Evolutionary conservation across 352 stramenopile species (phyloP).

Genomic region (Phytophthora ramorum): DNA sequence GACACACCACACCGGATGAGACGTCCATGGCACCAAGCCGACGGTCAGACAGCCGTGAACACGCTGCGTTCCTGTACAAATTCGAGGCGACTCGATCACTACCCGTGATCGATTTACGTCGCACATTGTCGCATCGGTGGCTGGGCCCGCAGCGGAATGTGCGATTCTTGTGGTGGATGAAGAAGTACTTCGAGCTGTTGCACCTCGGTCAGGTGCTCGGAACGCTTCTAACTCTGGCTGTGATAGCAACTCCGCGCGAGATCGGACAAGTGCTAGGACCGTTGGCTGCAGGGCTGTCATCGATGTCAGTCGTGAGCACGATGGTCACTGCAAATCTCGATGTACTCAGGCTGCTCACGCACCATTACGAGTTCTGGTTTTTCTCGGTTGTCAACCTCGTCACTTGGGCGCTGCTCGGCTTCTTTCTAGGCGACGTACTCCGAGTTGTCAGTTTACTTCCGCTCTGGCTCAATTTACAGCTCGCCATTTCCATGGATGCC

Average conservation of each 20-base stretch:
- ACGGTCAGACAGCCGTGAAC: constrained; percentile 4
- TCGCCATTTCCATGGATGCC: constrained; percentile 37
- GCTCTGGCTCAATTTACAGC: constrained; percentile 30
- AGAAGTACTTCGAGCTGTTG: constrained; percentile 24
- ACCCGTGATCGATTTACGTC: constrained; percentile 25
- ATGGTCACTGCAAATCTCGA: constrained; percentile 39
- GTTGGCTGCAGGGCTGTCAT: constrained; percentile 11
- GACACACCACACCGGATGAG: constrained; percentile 15
- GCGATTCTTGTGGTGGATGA: constrained; percentile 25
- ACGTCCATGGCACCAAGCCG: constrained; percentile 11
- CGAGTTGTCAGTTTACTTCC: constrained; percentile 36
- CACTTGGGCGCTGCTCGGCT: constrained; percentile 34
- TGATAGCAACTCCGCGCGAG: constrained; percentile 15
- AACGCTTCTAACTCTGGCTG: constrained; percentile 7
- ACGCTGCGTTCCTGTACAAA: constrained; percentile 14
- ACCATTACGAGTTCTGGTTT: constrained; percentile 55
- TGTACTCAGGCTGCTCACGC: constrained; percentile 31
- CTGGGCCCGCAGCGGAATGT: constrained; percentile 9
- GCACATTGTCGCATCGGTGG: constrained; percentile 16
- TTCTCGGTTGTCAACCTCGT: constrained; percentile 41
- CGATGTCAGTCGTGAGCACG: constrained; percentile 25
- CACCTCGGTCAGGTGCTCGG: constrained; percentile 13
- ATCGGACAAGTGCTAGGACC: constrained; percentile 14
- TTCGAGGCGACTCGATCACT: constrained; percentile 25
- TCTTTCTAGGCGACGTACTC: constrained; percentile 35